Percentiles rank a stretch among this genome's conserved stretches.
These are phyloP conservation scores for Hymenoscyphus fraxineus DNA, from an alignment of 2,329 filamentous ascomycete genomes.

Conservation along the genomic window DNA sequence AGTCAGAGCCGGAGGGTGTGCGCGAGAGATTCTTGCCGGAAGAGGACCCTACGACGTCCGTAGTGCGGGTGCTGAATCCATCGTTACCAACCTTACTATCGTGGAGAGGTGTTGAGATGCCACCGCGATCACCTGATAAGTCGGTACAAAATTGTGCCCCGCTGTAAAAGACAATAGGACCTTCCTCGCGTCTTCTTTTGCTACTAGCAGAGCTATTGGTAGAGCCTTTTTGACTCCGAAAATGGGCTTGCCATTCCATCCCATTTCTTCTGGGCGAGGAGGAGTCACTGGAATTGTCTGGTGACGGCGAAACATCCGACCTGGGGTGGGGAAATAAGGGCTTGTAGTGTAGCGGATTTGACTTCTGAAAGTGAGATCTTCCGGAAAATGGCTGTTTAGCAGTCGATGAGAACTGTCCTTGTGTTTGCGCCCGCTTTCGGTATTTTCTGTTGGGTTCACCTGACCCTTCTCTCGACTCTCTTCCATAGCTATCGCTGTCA, in stretches of 20 bases:
- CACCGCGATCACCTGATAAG: constrained; percentile 62
- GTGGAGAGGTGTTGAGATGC: constrained; percentile 46
- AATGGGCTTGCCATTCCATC: constrained; percentile 1
- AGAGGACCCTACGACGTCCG: constrained; percentile 21
- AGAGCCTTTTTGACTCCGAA: constrained; percentile 1
- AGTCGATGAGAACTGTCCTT: constrained; percentile 18
- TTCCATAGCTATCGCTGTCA: constrained; percentile 53
- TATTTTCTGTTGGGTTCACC: constrained; percentile 25
- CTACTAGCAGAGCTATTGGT: constrained; percentile 14
- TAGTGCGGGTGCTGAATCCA: constrained; percentile 26
- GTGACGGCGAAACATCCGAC: constrained; percentile 42
- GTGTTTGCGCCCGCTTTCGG: constrained; percentile 5
- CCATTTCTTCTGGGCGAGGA: background rate
- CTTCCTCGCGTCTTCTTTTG: constrained; percentile 58
- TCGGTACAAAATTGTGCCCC: constrained; percentile 79
- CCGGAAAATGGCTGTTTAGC: constrained; percentile 7
- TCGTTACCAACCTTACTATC: constrained; percentile 45
- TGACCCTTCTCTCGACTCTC: constrained; percentile 37
- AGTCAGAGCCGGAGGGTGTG: constrained; percentile 42
- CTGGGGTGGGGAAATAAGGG: constrained; percentile 55
- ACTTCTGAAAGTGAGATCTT: constrained; percentile 37
- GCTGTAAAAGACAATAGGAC: constrained; percentile 80
- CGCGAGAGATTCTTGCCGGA: constrained; percentile 7
- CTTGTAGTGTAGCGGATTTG: constrained; percentile 57
- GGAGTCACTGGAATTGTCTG: constrained; percentile 41